These are phyloP conservation scores for Carallia pectinifolia DNA, from an alignment of 345 rosid genomes.

Conservation along the genomic window DNA sequence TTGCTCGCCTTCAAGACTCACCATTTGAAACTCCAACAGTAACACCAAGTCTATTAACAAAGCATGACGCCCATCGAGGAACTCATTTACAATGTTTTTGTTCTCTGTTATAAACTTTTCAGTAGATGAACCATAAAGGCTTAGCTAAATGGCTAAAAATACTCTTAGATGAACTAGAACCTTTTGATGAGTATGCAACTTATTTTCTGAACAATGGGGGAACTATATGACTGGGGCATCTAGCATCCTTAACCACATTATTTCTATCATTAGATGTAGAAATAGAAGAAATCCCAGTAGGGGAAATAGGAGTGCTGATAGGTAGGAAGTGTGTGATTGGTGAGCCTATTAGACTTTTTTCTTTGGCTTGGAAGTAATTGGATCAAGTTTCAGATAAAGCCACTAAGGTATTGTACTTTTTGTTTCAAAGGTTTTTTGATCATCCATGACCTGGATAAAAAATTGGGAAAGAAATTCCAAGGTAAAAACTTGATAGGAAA, in stretches of 20 bases:
- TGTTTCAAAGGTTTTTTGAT: conserved; percentile 69
- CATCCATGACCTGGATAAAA: conserved; percentile 58
- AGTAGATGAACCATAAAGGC: conserved; percentile 25
- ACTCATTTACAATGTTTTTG: conserved; percentile 76
- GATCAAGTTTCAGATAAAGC: conserved; percentile 63
- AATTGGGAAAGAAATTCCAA: neutral
- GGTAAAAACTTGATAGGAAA: too few relatives aligned
- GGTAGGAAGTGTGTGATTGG: conserved; percentile 32
- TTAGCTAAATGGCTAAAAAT: conserved; percentile 20
- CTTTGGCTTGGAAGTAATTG: conserved; percentile 51
- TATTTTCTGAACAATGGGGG: conserved; percentile 60
- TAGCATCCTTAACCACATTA: conserved; percentile 23
- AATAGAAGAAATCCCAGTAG: conserved; percentile 28
- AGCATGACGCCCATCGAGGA: conserved; percentile 48
- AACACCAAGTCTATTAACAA: conserved; percentile 40
- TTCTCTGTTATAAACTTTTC: conserved; percentile 43
- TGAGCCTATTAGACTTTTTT: conserved; percentile 52
- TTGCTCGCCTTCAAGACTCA: too few relatives aligned
- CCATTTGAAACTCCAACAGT: neutral
- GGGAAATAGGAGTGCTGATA: conserved; percentile 36
- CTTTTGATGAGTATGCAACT: conserved; percentile 25
- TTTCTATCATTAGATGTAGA: conserved; percentile 31
- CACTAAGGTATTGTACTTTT: conserved; percentile 68
- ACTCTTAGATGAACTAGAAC: conserved; percentile 32
- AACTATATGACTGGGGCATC: conserved; percentile 46